Evolutionary conservation across 176 grass and related monocot species (phyloP).

Genomic region (Juncus inflexus): DNA sequence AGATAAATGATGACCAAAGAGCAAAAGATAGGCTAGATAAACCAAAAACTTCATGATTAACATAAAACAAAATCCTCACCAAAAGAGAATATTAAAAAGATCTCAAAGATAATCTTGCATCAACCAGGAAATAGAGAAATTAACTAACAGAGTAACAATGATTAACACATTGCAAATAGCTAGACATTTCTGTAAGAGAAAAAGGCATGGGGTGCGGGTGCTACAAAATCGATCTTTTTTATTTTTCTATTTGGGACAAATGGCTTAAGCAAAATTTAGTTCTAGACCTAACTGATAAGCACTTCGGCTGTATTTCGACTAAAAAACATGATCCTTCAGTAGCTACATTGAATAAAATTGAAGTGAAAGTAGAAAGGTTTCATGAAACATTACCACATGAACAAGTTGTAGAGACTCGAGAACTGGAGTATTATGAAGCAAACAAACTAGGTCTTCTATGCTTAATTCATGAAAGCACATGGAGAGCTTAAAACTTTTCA

Average conservation of each 20-base stretch:
- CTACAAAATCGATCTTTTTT: not conserved
- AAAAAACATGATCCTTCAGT: too few species aligned
- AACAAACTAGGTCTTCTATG: conserved; percentile 1
- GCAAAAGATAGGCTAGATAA: too few species aligned
- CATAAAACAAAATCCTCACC: too few species aligned
- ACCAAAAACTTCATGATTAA: too few species aligned
- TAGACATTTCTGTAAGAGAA: not conserved
- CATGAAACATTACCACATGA: not conserved
- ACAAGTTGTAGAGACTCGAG: not conserved
- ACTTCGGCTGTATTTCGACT: not conserved
- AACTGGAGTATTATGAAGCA: conserved; percentile 3
- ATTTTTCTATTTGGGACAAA: too few species aligned
- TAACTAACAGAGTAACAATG: not conserved
- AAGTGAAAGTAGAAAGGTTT: too few species aligned
- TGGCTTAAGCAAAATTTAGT: too few species aligned
- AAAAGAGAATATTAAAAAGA: too few species aligned
- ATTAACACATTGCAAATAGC: not conserved
- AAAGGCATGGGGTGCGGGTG: not conserved
- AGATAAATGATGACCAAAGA: too few species aligned
- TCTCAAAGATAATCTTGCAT: too few species aligned
- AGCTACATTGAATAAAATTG: too few species aligned
- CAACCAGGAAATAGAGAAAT: not conserved
- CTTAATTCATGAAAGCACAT: not conserved
- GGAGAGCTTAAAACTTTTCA: not conserved
- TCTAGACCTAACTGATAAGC: not conserved